These are phyloP conservation scores for Suillus tomentosus DNA, from an alignment of 768 basidiomycete genomes.

Conservation along the genomic window DNA sequence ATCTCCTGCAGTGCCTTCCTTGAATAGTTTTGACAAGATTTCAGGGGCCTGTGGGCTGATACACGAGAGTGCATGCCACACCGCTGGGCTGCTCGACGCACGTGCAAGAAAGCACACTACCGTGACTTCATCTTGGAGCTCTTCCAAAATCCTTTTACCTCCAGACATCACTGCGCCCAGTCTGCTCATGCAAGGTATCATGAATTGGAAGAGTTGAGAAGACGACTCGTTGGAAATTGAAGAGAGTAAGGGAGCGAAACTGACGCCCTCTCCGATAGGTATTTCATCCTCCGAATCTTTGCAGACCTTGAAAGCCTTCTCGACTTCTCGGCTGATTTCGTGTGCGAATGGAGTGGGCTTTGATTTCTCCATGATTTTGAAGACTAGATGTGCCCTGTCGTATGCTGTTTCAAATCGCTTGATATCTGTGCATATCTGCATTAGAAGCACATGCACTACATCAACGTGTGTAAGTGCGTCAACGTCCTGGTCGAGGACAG, in stretches of 20 bases:
- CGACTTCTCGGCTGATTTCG: not conserved
- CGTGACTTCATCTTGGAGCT: conserved; percentile 3
- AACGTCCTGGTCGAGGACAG: not conserved
- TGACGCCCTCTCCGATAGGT: not conserved
- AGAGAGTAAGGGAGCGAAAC: not conserved
- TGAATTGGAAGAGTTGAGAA: conserved; percentile 31
- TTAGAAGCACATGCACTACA: conserved; percentile 13
- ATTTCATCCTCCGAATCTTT: not conserved
- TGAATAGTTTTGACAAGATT: not conserved
- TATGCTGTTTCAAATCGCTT: not conserved
- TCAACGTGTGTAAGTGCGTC: conserved; percentile 10
- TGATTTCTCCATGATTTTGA: conserved; percentile 5
- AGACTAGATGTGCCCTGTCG: conserved; percentile 1
- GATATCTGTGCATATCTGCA: conserved; percentile 12
- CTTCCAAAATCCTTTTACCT: not conserved
- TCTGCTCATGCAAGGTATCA: conserved; percentile 24
- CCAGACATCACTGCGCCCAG: conserved; percentile 2
- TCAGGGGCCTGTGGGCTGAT: not conserved
- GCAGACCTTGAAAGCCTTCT: conserved; percentile 1
- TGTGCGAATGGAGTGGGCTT: not conserved
- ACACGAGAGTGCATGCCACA: conserved; percentile 5
- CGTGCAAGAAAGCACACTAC: conserved; percentile 2
- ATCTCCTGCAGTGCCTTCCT: not conserved
- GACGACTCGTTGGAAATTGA: not conserved
- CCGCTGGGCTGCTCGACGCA: not conserved